Base-by-base conservation (phyloP, 2,329 filamentous ascomycete genomes). In the Amauroascus niger region DNA sequence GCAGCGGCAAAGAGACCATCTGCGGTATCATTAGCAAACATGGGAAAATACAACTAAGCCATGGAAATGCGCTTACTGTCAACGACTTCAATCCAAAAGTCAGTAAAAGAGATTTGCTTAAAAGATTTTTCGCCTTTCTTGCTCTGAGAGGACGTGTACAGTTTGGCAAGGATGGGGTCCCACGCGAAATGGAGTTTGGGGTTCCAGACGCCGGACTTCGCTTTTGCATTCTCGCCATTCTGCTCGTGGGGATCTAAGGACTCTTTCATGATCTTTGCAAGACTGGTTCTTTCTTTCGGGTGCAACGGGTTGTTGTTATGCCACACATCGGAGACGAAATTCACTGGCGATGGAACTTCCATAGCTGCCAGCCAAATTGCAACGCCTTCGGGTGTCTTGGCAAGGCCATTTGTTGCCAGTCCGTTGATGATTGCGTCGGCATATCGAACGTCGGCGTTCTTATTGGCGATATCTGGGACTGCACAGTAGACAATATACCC, bases 121-220 rank as follows among this genome's bases (percentile, higher is more conserved):
- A 54, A 63, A 56, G 59, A 57, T 59, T 65, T 72, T 41, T 59
- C 63, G 53, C 64, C 67, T 52, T 57, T 60, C 55, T 59, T 64
- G 54, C 58, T 58, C 20, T 68, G 63, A 20, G 55, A 52, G 3
- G 56, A 55, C 44, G 63, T 60, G 50, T 65, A 65, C n/a, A 77
- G 60, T 32, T 70, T 66, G 18, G 63, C 63, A n/a, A 95, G 68
- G 18, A 96, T 80, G 24, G 90, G 71, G 59, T 87, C 81, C 93
- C 91, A 96, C 0, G 88, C 87, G 66, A 94, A 95, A 62, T 89
- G 87, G 53, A 94, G 75, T 63, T 88, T 86, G 1, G 86, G 81
- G 53, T 83, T 88, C 78, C 88, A 90, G 57, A 82, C 84, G 16
- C 86, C 84, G 57, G 86, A 84, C 3, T 63, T 67, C 8, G 64